Evolutionary conservation across 2,329 filamentous ascomycete genomes (phyloP), one percentile per base, ranked within the genome.

Genomic region (Plectosphaerella sp.): DNA sequence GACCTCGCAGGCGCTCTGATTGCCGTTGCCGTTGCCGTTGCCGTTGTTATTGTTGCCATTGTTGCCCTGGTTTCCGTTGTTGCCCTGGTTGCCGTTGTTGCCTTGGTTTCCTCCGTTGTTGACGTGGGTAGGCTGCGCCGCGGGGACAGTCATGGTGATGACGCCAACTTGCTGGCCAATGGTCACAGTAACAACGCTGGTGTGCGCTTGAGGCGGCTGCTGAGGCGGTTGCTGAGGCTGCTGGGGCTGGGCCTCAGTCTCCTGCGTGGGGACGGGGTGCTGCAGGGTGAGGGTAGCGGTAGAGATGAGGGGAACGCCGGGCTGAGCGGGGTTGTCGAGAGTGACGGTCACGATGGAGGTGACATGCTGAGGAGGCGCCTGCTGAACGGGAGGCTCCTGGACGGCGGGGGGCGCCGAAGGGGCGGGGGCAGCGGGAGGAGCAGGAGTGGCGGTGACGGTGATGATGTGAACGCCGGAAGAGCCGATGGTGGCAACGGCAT

Each of bases 281-380:
- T 55, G 53, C 24, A 55, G 41, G 4, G 55, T 57, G 39, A 57
- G 20, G 5, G 51, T 55, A n/a, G 53, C 53, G 39, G 54, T 43
- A 47, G 42, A 49, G 46, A 55, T 18, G 14, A 41, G 45, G 16
- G 53, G 55, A 20, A 52, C 36, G 39, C 48, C 51, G n/a, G 37
- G 39, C 35, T 49, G 39, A 4, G 48, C 51, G 14, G 37, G 39
- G 36, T 47, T 42, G 55, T 48, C 5, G 25, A 57, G 28, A 8
- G 53, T 57, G 50, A 57, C 53, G 9, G 53, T 55, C 12, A 57
- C 46, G 22, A 57, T 49, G 24, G 55, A 57, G 18, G 54, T 55
- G 37, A 52, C 39, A 14, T 54, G 54, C 46, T 54, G 36, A 2
- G 47, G 36, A 18, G 36, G 16, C 12, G 36, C 12, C 20, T 41